Percentiles rank a stretch among this genome's conserved stretches.
phyloP scores from a whole-genome alignment of 2,329 filamentous ascomycete genomes.

The Ophiostoma tasmaniense region DNA sequence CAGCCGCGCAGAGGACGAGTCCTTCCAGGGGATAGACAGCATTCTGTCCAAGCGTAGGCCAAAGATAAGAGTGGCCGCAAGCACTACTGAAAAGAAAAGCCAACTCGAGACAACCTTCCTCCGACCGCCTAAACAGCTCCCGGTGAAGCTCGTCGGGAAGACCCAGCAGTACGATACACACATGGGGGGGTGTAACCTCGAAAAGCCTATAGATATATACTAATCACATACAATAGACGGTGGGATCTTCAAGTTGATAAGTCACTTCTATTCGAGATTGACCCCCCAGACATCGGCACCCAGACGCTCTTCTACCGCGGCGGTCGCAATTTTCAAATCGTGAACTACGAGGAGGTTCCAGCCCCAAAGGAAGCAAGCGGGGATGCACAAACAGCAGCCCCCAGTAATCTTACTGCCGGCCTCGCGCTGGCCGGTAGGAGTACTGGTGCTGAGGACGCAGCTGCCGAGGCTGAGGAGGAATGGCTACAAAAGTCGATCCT shows the following conservation, averaged over 20 bases:
- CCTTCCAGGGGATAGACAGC: slow-evolving; percentile 15
- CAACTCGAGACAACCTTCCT: slow-evolving; percentile 71
- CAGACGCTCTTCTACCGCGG: slow-evolving; percentile 86
- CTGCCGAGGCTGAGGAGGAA: slow-evolving; percentile 65
- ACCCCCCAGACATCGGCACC: slow-evolving; percentile 88
- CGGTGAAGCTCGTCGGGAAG: slow-evolving; percentile 74
- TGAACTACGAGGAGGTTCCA: slow-evolving; percentile 88
- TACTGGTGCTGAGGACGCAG: slow-evolving; percentile 55
- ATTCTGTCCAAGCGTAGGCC: slow-evolving; percentile 17
- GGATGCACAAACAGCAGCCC: slow-evolving; percentile 90
- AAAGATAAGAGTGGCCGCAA: neutral
- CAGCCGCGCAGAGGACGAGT: slow-evolving; percentile 4
- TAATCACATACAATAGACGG: slow-evolving; percentile 27
- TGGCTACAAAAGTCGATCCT: slow-evolving; percentile 30
- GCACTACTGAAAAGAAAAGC: slow-evolving; percentile 50
- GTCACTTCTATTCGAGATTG: slow-evolving; percentile 75
- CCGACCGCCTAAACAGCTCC: slow-evolving; percentile 70
- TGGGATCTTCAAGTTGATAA: slow-evolving; percentile 81
- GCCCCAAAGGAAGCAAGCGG: slow-evolving; percentile 82
- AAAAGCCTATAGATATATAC: neutral
- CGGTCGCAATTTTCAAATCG: slow-evolving; percentile 85
- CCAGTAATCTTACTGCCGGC: neutral
- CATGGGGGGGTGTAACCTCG: neutral
- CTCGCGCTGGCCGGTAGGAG: slow-evolving; percentile 27
- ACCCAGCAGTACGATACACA: slow-evolving; percentile 58